These are phyloP conservation scores for Dendrobium chrysotoxum DNA, from an alignment of 106 monocot genomes.

Conservation along the genomic window DNA sequence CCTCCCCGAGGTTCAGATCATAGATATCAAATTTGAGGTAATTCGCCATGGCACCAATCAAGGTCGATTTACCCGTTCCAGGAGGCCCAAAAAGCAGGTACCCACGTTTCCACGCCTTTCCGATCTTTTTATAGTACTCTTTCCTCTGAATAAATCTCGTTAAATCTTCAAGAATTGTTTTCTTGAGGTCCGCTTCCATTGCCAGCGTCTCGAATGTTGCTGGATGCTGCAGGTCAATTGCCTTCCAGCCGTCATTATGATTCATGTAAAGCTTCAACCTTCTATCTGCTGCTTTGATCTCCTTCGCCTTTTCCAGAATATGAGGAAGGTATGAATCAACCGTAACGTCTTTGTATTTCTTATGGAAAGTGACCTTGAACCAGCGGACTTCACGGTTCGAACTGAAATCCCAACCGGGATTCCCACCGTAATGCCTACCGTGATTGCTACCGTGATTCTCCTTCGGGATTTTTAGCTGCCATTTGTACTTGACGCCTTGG, in stretches of 20 bases:
- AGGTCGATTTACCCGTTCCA: constrained; percentile 49
- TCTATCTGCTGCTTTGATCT: constrained; percentile 4
- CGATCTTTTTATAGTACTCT: too few species aligned
- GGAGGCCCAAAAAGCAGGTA: constrained; percentile 42
- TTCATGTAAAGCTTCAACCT: constrained; percentile 22
- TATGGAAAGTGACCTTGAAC: constrained; percentile 31
- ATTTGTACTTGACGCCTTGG: constrained; percentile 22
- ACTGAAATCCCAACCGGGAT: neutral
- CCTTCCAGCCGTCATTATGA: constrained; percentile 10
- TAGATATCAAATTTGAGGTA: constrained; percentile 18
- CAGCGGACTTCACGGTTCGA: neutral
- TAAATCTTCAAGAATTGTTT: too few species aligned
- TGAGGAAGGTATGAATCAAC: constrained; percentile 17
- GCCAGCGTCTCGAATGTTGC: constrained; percentile 23
- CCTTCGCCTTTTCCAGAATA: constrained; percentile 13
- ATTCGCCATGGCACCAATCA: constrained; percentile 64
- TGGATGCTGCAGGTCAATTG: constrained; percentile 28
- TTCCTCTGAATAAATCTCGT: too few species aligned
- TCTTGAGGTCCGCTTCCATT: too few species aligned
- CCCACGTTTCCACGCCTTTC: too few species aligned
- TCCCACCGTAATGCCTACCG: too few species aligned
- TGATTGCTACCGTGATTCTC: too few species aligned
- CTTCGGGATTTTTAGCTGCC: constrained; percentile 12
- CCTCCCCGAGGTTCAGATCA: constrained; percentile 12
- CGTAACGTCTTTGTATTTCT: constrained; percentile 21